Evolutionary conservation across 2,329 filamentous ascomycete genomes (phyloP), one percentile per base, ranked within the genome.

Genomic region (Verticillium albo-atrum): DNA sequence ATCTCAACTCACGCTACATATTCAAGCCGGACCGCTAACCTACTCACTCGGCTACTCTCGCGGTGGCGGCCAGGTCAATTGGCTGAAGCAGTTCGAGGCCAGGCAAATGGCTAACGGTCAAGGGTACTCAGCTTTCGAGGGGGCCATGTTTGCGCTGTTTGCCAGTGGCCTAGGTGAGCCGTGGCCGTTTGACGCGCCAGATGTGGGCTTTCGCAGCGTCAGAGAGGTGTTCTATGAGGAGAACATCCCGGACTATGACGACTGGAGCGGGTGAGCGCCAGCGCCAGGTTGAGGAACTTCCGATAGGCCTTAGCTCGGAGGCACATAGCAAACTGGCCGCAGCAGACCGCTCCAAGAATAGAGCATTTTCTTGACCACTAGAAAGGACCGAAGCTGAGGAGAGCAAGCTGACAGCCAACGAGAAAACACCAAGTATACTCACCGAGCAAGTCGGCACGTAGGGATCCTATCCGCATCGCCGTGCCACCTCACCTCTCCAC

Each of bases 41-140:
- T 70, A 70, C 27, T 61, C 34, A 3, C 59, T 70, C 2, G 68
- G 68, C 14, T 70, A 67, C 42, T 64, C 62, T 2, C 50, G 62
- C 14, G 30, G 58, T 10, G 54, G 60, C 1, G 47, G 54, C 0
- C 47, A 58, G 17, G 10, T 60, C 1, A 61, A 56, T 26, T 68
- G 65, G 64, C 53, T 66, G 2, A 62, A 65, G 34, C 42, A 56
- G 27, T 66, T 67, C 25, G 57, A 58, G 4, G 54, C 63, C 3
- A 56, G 52, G 6, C 56, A 60, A 17, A 57, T 65, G 50, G 35
- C 54, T 54, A 54, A 59, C 30, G 61, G 56, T 26, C 54, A 54
- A 5, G 59, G 59, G 14, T 62, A 62, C 20, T 61, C 65, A 1
- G 61, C 65, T 3, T 67, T 68, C 28, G 62, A 64, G 9, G 66